Evolutionary conservation across 371 early-diverging fungal species (phyloP), one percentile per base, ranked within the genome.

Genomic region (Mucor mucedo): DNA sequence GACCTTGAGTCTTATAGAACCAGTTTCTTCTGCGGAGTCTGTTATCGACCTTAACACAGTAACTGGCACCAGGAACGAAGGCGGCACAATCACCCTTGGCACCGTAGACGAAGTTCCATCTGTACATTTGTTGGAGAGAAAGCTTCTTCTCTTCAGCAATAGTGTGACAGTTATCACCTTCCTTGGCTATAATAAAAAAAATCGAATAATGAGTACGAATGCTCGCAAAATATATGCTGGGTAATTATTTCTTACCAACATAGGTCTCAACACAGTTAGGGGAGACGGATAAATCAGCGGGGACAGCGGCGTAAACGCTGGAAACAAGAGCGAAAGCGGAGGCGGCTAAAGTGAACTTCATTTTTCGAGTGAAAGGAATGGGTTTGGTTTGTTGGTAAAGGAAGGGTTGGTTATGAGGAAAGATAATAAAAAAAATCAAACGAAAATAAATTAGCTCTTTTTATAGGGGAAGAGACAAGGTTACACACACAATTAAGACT

Each of bases 311-410:
- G 14, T 67, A 66, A 13, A 53, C 70, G 56, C 53, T 40, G 13
- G 66, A 28, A 29, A 55, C 62, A 13, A 73, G 32, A 38, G 70
- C 70, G 45, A 73, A 16, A 41, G 65, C 65, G 29, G 65, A 44
- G 44, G 69, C 58, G 42, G 61, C 63, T 27, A 73, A 21, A 45
- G 70, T 56, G 50, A 73, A 73, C 45, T 73, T 73, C 73, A 73
- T 73, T 63, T 52, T 21, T 63, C 11, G 52, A 66, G 63, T 63
- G 70, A 66, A 58, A 50, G 70, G 73, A 66, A 70, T 59, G 70
- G 70, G 72, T 14, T 50, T 14, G 41, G 32, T 66, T 42, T 27
- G 32, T 47, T 47, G 45, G 39, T 33, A 55, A 55, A 55, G 13
- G 11, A 38, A 62, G 55, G 40, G 35, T 16, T 35, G 35, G 35